A percentile compares a stretch with the other conserved stretches of the same genome.
phyloP scores from a whole-genome alignment of 2,329 filamentous ascomycete genomes.

The Ceratocystis ficicola region DNA sequence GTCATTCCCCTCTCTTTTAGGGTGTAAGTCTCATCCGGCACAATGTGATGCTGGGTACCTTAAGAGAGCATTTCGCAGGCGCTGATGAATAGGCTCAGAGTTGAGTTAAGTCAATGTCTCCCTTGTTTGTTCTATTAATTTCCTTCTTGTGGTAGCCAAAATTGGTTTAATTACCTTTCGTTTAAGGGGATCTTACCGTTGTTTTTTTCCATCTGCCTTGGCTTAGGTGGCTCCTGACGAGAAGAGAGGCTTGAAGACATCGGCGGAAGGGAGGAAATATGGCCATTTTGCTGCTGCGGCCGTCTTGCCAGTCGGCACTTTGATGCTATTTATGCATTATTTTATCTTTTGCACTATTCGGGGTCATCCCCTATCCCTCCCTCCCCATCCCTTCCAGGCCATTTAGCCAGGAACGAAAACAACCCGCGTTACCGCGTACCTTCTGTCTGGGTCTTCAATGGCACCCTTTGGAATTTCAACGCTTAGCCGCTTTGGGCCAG shows the following conservation, averaged over 20 bases:
- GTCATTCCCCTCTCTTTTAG: not conserved
- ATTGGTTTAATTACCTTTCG: not conserved
- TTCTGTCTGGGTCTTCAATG: constrained; percentile 4
- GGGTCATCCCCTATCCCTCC: not conserved
- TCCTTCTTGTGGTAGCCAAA: not conserved
- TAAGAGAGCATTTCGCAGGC: not conserved
- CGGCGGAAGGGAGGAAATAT: not conserved
- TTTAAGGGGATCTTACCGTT: not conserved
- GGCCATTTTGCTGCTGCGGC: not conserved
- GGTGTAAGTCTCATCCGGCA: not conserved
- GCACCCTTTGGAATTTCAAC: constrained; percentile 5
- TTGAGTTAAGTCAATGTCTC: not conserved
- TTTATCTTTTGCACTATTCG: constrained; percentile 9
- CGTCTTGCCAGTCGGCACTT: too few relatives aligned
- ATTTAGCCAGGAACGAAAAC: constrained; percentile 4
- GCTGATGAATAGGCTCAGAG: not conserved
- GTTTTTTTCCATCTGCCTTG: not conserved
- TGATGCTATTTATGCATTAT: constrained; percentile 6
- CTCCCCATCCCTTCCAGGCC: not conserved
- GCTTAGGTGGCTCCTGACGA: not conserved
- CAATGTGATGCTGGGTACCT: not conserved
- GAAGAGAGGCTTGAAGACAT: not conserved
- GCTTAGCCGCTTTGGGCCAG: constrained; percentile 7
- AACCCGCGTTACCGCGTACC: not conserved
- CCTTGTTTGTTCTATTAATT: not conserved